Conservation (phyloP, 1,284 basidiomycete genomes). For the Ustilago hordei region DNA sequence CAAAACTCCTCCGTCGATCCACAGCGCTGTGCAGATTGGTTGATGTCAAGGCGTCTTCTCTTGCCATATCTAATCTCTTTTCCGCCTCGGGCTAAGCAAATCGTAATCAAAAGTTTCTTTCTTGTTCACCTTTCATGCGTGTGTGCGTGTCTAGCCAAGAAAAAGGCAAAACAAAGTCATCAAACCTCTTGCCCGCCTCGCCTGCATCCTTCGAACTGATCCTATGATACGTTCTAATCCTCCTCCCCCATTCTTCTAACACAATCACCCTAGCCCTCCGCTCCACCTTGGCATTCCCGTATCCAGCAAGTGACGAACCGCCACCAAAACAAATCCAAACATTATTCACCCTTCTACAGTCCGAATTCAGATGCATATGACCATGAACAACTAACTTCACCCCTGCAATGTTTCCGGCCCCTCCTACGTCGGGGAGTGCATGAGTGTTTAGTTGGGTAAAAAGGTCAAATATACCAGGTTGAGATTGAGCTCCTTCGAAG, state of each 20-base stretch:
- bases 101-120: neutral
- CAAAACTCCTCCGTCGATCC: conserved; percentile 13
- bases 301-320: conserved; percentile 72
- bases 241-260: conserved; percentile 81
- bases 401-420: conserved; percentile 12
- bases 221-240: conserved; percentile 88
- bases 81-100: neutral
- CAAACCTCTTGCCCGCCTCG: conserved; percentile 12
- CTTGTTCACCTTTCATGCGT: neutral
- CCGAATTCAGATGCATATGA: conserved; percentile 73
- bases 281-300: conserved; percentile 40
- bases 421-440: neutral
- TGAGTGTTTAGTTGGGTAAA: conserved; percentile 17
- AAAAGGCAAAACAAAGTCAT: conserved; percentile 35
- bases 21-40: conserved; percentile 24
- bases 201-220: conserved; percentile 72
- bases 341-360: conserved; percentile 83
- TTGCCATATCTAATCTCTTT: conserved; percentile 27
- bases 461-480: conserved; percentile 63
- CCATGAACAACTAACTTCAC: conserved; percentile 57
- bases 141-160: neutral
- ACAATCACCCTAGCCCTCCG: conserved; percentile 52
- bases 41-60: conserved; percentile 16
- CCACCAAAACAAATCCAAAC: conserved; percentile 96
- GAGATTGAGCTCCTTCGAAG: conserved; percentile 50